Evolutionary conservation across 257 asterid species (phyloP).

Genomic region (Striga asiatica): DNA sequence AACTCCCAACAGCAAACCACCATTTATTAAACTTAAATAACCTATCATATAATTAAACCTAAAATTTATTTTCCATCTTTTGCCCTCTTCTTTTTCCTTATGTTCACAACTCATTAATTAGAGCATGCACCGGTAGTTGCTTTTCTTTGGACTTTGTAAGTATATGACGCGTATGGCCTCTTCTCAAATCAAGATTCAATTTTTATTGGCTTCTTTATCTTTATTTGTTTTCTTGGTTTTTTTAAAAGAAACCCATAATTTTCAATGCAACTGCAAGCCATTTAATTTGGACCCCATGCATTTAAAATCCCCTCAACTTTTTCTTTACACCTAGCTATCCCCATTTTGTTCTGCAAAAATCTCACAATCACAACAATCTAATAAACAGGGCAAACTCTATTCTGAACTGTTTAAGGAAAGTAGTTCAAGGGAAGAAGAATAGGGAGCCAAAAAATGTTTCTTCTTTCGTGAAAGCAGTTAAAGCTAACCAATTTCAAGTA

Average conservation of each 20-base stretch:
- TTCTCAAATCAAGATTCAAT: not conserved
- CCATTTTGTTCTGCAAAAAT: not conserved
- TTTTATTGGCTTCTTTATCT: not conserved
- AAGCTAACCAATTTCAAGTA: not conserved
- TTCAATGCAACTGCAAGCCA: conserved; percentile 36
- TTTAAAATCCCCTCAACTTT: conserved; percentile 19
- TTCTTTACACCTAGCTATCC: conserved; percentile 1
- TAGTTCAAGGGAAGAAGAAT: not conserved
- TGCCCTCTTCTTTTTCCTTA: too few species aligned
- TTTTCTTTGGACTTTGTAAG: not conserved
- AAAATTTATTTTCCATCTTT: too few species aligned
- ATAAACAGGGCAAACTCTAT: not conserved
- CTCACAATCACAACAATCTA: not conserved
- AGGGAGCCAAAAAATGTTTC: not conserved
- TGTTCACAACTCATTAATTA: not conserved
- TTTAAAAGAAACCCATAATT: not conserved
- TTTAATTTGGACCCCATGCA: conserved; percentile 36
- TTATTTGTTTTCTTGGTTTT: not conserved
- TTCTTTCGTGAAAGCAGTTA: not conserved
- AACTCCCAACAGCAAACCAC: conserved; percentile 2
- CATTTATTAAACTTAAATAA: not conserved
- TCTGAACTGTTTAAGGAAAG: not conserved
- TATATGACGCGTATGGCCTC: not conserved
- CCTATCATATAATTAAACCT: too few species aligned
- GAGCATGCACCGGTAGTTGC: not conserved